Evolutionary conservation across 345 rosid genomes (phyloP), one percentile per base, ranked within the genome.

Genomic region (Anastatica hierochuntica): DNA sequence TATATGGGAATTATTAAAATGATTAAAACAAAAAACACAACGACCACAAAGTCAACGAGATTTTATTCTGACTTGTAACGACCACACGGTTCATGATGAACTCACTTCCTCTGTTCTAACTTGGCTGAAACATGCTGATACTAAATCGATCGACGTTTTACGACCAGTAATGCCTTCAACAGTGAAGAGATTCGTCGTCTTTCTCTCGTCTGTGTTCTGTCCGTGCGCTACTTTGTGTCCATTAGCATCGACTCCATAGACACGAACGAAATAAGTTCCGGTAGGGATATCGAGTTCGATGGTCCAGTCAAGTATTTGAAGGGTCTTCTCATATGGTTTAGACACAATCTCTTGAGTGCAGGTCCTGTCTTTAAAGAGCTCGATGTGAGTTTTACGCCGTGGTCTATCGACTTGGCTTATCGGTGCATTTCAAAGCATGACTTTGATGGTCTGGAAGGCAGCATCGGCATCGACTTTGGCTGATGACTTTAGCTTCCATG

Each of bases 251-350:
- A 37, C 10, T 15, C 70, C 92, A 23, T 87, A 87, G 69, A 60
- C 96, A 14, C 96, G 88, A 4, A 81, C 69, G 45, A 83, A 87
- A 83, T 68, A 87, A 8, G 87, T 76, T 31, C 75, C 92, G 0
- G 70, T 49, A 1, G 96, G 89, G 43, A 74, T 67, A 47, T 83
- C 81, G 0, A 58, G 72, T 64, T 68, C 67, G 58, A 87, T 10
- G 35, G 31, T 43, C 81, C 83, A 79, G 14, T 75, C 72, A 11
- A 49, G 52, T 60, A 66, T 53, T 14, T 79, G 74, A 65, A 30
- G 41, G 18, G 44, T 48, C 50, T 14, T 70, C 37, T 26, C 41
- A 66, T 78, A 76, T 3, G 83, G 84, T 34, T 31, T 62, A 3
- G 72, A 14, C 2, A 45, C 76, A 20, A 84, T 74, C 17, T 56